Base-by-base conservation (phyloP, 2,329 filamentous ascomycete species). In the Pseudogymnoascus sp. region DNA sequence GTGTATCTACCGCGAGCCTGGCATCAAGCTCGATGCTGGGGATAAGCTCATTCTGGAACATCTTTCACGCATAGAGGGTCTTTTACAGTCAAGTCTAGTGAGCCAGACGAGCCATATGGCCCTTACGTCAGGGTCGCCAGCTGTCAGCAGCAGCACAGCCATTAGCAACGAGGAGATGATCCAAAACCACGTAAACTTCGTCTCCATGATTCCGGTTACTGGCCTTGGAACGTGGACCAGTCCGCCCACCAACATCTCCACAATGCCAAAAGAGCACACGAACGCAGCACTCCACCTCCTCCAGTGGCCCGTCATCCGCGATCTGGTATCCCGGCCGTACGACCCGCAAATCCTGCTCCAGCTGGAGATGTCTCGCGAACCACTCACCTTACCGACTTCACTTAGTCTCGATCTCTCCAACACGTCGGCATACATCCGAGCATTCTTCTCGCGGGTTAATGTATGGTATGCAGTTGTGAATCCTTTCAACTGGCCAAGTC, bases 401-500 rank as follows among this genome's bases (percentile, higher is more conserved):
- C 82, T 82, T 1, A 84, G 81, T 66, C 80, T 92, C 63, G 88
- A 92, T 71, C 75, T 92, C 44, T 87, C 86, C 47, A 90, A 91
- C 70, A 88, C 86, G 1, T 81, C 85, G 54, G 81, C 85, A 3
- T 92, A 92, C 71, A 87, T 90, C 40, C 85, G 89, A 69, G 86
- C 89, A 1, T 93, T 90, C 72, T 94, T 93, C 69, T 85, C 88
- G 62, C 81, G 87, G 41, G 90, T 92, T 63, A 93, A 93, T 66
- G 81, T 92, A 2, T 93, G 90, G 87, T 93, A 93, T 69, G 89
- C 90, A 8, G 91, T 88, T 67, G 88, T 94, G 35, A 92, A 92
- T 70, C 89, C 89, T 0, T 89, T 89, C 72, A 89, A 85, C 1
- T 94, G 90, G 89, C 80, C 83, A 41, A 84, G 81, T 63, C 87